A percentile compares a stretch with the other conserved stretches of the same genome.
phyloP scores from a whole-genome alignment of 352 stramenopile species.

The Pythium apleroticum region DNA sequence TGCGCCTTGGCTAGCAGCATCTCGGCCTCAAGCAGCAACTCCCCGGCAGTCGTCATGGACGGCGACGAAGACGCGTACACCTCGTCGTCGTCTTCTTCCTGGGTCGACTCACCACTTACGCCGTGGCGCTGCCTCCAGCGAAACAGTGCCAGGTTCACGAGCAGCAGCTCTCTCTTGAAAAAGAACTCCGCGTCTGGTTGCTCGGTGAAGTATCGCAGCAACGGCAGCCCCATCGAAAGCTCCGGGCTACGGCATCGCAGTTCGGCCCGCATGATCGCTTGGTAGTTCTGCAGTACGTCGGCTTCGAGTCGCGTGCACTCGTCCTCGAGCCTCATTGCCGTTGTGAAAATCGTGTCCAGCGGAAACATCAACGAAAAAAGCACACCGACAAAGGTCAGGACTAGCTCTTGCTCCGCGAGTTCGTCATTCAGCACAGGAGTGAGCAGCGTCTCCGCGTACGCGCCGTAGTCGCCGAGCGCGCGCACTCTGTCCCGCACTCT shows the following conservation, averaged over 20 bases:
- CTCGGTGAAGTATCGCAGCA: conserved; percentile 48
- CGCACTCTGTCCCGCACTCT: background rate
- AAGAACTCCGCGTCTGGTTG: conserved; percentile 45
- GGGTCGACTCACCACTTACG: background rate
- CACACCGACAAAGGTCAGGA: conserved; percentile 60
- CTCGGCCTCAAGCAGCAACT: conserved; percentile 26
- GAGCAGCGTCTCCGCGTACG: conserved; percentile 51
- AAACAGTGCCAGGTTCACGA: conserved; percentile 32
- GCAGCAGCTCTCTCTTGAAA: conserved; percentile 47
- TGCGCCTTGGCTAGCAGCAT: conserved; percentile 33
- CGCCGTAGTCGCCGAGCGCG: conserved; percentile 40
- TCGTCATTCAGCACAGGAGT: conserved; percentile 51
- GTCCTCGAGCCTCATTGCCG: conserved; percentile 41
- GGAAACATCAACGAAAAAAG: conserved; percentile 53
- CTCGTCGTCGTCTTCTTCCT: conserved; percentile 1
- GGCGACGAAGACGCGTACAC: background rate
- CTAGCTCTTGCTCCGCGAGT: conserved; percentile 37
- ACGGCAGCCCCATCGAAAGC: conserved; percentile 9
- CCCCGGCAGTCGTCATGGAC: background rate
- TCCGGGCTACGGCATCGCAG: conserved; percentile 16
- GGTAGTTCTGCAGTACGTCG: conserved; percentile 37
- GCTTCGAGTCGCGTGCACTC: conserved; percentile 37
- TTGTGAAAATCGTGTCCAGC: conserved; percentile 32
- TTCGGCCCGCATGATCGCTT: conserved; percentile 28
- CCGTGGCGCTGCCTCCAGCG: conserved; percentile 9